Base-by-base conservation (phyloP, 2,329 filamentous ascomycete species). In the Pyrenochaeta sp. region DNA sequence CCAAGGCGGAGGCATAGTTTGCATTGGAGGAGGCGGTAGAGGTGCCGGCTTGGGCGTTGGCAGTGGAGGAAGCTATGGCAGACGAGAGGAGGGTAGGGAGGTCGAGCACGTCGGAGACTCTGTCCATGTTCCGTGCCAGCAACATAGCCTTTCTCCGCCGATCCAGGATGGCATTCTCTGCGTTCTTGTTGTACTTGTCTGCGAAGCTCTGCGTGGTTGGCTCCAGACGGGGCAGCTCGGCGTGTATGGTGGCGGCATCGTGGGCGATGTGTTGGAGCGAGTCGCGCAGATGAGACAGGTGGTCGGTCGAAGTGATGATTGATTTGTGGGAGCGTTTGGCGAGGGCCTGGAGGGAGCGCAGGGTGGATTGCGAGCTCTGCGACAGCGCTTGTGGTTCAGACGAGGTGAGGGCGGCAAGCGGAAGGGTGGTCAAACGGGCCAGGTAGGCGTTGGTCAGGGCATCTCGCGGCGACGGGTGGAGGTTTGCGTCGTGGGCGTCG, bases 81-180 rank as follows among this genome's bases (percentile, higher is more conserved):
- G 92, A 91, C 9, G 89, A 88, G 10, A 99, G 81, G 22, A 97
- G 76, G 0, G 88, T 85, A 0, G 94, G 94, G 20, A 99, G 81
- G 62, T 97, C 93, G 46, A 99, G 83, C 21, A 97, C 86, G 68
- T 96, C 92, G 20, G 91, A 88, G 3, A 97, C 80, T 41, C 93
- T 85, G 68, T 96, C 93, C 19, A 93, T 87, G 67, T 96, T 97
- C 34, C 89, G 83, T 13, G 90, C 84, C 11, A 97, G 78, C 15
- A 96, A 80, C 63, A 96, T 82, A 0, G 90, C 88, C 65, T 88
- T 86, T 61, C 89, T 89, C 55, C 94, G 83, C 18, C 86, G 77
- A 36, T 86, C 85, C 19, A 96, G 78, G 0, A 90, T 75, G 7
- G 73, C 66, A 46, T 79, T 78, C 35, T 85, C 81, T 55, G 85